phyloP scores from a whole-genome alignment of 495 filamentous ascomycete species.

The Xylaria nigripes region DNA sequence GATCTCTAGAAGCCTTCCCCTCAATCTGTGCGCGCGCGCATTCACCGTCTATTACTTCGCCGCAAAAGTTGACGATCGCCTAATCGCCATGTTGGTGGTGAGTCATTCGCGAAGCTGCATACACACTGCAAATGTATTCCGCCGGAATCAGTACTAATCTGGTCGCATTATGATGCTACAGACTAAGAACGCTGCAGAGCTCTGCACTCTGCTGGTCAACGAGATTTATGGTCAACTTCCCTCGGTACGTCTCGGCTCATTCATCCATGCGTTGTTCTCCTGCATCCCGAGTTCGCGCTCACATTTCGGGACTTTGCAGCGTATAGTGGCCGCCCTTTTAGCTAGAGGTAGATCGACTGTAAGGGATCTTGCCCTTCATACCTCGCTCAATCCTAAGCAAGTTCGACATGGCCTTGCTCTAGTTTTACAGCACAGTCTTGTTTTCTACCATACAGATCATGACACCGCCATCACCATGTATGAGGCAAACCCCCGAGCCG shows the following conservation, averaged over 20 bases:
- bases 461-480: constrained; percentile 63
- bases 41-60: constrained; percentile 1
- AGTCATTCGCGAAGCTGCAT: constrained; percentile 16
- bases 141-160: background rate
- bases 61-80: constrained; percentile 6
- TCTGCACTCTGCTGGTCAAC: constrained; percentile 80
- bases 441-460: constrained; percentile 61
- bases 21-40: constrained; percentile 8
- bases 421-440: constrained; percentile 80
- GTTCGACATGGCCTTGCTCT: constrained; percentile 70
- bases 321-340: constrained; percentile 72
- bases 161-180: constrained; percentile 10
- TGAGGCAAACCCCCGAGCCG: constrained; percentile 63
- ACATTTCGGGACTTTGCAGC: constrained; percentile 33
- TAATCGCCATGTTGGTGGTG: constrained; percentile 35
- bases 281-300: constrained; percentile 1
- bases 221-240: constrained; percentile 84
- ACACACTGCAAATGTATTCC: background rate
- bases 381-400: constrained; percentile 57
- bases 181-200: constrained; percentile 62
- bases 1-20: constrained; percentile 53
- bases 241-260: constrained; percentile 54
- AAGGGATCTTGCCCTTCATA: constrained; percentile 55
- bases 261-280: background rate
- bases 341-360: constrained; percentile 68